Conservation (phyloP, 805 yeast species). For the Wickerhamomyces strasburgensis region DNA sequence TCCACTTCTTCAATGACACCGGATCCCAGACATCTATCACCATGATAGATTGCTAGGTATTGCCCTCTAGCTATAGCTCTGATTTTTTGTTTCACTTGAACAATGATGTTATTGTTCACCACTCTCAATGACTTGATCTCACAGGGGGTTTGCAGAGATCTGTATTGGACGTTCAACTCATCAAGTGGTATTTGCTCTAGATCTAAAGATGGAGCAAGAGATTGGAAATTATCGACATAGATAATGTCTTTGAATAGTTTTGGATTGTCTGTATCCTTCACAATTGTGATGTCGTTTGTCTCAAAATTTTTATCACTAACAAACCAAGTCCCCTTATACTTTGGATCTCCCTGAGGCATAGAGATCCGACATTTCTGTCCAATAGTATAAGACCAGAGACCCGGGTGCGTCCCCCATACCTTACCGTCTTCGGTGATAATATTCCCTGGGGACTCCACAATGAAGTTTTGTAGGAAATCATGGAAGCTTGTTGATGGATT, state of each 20-base stretch:
- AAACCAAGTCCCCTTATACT: conserved; percentile 77
- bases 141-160: conserved; percentile 68
- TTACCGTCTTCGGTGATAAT: conserved; percentile 71
- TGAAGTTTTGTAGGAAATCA: conserved; percentile 68
- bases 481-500: conserved; percentile 63
- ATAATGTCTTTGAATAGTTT: conserved; percentile 45
- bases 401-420: conserved; percentile 77
- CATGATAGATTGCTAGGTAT: conserved; percentile 65
- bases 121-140: conserved; percentile 25
- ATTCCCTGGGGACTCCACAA: conserved; percentile 70
- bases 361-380: conserved; percentile 81
- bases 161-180: conserved; percentile 50
- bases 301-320: conserved; percentile 64
- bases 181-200: conserved; percentile 8
- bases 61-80: conserved; percentile 92
- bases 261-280: conserved; percentile 58
- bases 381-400: conserved; percentile 92
- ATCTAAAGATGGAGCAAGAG: conserved; percentile 8
- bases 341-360: conserved; percentile 86
- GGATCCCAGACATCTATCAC: conserved; percentile 64
- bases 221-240: conserved; percentile 34
- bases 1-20: conserved; percentile 35
- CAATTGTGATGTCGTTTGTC: conserved; percentile 74
- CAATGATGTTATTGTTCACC: conserved; percentile 18
- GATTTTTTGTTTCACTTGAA: conserved; percentile 41